Base-by-base conservation (phyloP, 2,329 filamentous ascomycete genomes). In the Cladophialophora bantiana region DNA sequence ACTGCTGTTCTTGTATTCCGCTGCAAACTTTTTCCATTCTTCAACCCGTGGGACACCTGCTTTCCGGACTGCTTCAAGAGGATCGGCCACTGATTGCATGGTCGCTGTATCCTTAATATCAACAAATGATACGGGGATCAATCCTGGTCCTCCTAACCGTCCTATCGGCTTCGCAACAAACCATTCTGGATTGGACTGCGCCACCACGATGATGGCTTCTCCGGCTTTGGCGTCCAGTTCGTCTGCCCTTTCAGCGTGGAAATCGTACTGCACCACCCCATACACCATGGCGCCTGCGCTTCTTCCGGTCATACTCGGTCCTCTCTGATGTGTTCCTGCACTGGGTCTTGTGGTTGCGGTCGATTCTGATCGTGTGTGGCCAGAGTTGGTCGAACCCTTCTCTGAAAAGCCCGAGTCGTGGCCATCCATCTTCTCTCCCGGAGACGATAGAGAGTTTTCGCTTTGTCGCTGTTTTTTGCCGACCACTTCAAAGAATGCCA, bases 1-100 rank as follows among this genome's bases (percentile, higher is more conserved):
- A 80, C 95, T 98, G 78, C 94, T 97, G 78, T 98, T 97, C 83
- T 99, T 99, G 81, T 99, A 99, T 71, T 97, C 94, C 64, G 94
- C 94, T 0, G 95, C 94, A 93, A 97, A 97, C 81, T 96, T 96
- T 83, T 99, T 99, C 95, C 95, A 99, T 75, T 99, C 95, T 77
- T 99, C 95, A 3, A 99, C 95, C 74, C 90, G 90, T 12, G 95
- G 95, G 7, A 99, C 94, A 20, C 94, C 94, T 1, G 95, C 95
- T 73, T 90, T 89, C 73, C 88, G 88, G 64, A 99, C 92, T 0
- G 95, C 94, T 35, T 94, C 94, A 32, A 91, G 84, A 0, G 94
- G 88, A 77, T 98, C 93, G 18, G 86, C 79, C 1, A 97, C 93
- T 0, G 94, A 86, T 72, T 91, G 88, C 59, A 94, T 93, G 0